phyloP scores from a whole-genome alignment of 495 filamentous ascomycete genomes.

The Penicillium pulvis region DNA sequence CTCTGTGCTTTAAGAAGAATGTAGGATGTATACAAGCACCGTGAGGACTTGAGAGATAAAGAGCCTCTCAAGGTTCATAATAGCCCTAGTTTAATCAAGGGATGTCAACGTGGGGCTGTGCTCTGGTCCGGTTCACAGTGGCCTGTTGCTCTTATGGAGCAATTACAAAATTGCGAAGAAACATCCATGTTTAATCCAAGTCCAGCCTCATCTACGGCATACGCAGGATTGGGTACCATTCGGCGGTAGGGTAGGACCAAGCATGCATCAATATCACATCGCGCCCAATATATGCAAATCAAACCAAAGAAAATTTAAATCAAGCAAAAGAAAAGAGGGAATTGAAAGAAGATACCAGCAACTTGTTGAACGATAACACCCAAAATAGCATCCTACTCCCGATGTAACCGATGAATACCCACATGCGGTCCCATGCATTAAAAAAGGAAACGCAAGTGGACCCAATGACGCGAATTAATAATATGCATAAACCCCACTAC shows the following conservation, averaged over 20 bases:
- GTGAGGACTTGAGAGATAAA: not conserved
- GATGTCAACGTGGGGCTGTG: not conserved
- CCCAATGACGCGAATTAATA: not conserved
- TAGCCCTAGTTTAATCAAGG: not conserved
- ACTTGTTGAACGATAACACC: not conserved
- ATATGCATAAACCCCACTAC: too few relatives aligned
- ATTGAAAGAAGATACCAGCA: not conserved
- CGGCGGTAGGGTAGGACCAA: not conserved
- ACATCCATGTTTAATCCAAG: not conserved
- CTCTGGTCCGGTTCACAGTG: not conserved
- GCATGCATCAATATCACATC: not conserved
- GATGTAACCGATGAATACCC: not conserved
- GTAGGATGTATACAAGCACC: not conserved
- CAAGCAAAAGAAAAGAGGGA: not conserved
- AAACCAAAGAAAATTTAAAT: not conserved
- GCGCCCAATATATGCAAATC: not conserved
- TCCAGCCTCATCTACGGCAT: not conserved
- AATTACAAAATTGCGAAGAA: not conserved
- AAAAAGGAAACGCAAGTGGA: not conserved
- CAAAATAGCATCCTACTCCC: not conserved
- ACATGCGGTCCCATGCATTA: too few relatives aligned
- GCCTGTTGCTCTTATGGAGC: not conserved
- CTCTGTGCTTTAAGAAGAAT: not conserved
- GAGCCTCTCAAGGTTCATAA: not conserved
- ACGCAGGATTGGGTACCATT: not conserved